Conservation (phyloP, 139 green algal species). For the Chlorella ohadii region DNA sequence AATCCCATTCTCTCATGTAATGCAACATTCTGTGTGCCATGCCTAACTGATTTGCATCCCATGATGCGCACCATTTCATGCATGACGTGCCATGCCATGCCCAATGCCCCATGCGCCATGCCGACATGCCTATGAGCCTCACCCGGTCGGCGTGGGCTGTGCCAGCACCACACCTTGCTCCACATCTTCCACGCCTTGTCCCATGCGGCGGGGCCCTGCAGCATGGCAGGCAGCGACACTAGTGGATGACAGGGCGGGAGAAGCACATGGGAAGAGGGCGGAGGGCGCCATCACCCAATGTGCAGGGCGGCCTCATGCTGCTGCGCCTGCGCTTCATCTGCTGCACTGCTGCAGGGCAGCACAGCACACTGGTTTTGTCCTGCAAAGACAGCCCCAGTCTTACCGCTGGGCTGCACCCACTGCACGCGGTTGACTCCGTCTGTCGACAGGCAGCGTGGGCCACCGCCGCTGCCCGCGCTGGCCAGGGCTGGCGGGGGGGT, state of each 20-base stretch:
- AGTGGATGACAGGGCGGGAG: neutral
- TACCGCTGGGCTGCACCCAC: slow-evolving; percentile 30
- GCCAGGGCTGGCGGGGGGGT: neutral
- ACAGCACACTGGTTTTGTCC: neutral
- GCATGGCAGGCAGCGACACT: neutral
- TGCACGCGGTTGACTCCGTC: neutral
- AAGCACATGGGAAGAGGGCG: neutral
- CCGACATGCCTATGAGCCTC: neutral
- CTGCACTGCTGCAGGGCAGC: too few relatives aligned
- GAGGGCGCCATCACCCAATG: too few relatives aligned
- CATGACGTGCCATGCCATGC: neutral
- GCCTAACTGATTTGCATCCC: too few relatives aligned
- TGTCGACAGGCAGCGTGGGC: neutral
- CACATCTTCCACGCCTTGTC: slow-evolving; percentile 84
- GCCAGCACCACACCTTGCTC: slow-evolving; percentile 83
- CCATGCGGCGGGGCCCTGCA: slow-evolving; percentile 72
- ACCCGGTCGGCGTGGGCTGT: slow-evolving; percentile 55
- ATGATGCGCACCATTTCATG: neutral
- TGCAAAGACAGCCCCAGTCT: neutral
- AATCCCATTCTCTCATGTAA: too few relatives aligned
- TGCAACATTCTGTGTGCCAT: too few relatives aligned
- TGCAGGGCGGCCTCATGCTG: too few relatives aligned
- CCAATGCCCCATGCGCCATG: neutral
- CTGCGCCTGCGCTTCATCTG: too few relatives aligned
- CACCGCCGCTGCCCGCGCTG: neutral